Conservation (phyloP, 768 basidiomycete genomes). For the Postia placenta region DNA sequence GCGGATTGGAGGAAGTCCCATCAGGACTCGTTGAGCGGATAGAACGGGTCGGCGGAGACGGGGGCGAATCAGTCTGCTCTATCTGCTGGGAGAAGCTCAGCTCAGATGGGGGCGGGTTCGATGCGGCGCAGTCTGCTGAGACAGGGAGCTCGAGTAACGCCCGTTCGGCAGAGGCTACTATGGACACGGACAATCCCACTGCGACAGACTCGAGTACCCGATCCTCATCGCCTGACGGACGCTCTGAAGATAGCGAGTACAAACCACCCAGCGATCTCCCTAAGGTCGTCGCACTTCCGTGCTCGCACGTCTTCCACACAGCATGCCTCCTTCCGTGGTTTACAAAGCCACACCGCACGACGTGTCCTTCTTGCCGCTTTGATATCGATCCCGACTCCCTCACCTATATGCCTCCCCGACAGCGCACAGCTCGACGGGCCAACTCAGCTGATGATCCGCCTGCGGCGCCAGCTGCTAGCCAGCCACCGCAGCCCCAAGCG, state of each 20-base stretch:
- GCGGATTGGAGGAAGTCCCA: conserved; percentile 61
- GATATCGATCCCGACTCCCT: conserved; percentile 77
- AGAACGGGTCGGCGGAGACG: conserved; percentile 39
- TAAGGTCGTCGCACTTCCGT: conserved; percentile 65
- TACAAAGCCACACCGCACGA: conserved; percentile 69
- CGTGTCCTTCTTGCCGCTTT: conserved; percentile 80
- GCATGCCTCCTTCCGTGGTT: conserved; percentile 81
- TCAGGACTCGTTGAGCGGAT: conserved; percentile 59
- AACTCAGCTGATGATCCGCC: background rate
- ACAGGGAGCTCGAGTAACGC: conserved; percentile 6
- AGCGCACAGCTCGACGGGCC: conserved; percentile 4
- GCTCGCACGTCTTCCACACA: conserved; percentile 78
- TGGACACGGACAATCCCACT: conserved; percentile 11
- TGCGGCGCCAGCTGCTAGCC: conserved; percentile 2
- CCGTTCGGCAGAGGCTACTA: conserved; percentile 5
- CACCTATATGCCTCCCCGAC: conserved; percentile 31
- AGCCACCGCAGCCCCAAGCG: conserved; percentile 2
- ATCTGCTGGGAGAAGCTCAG: conserved; percentile 72
- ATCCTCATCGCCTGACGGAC: background rate
- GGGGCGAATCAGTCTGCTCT: conserved; percentile 47
- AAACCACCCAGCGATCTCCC: conserved; percentile 9
- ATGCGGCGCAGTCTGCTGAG: conserved; percentile 8
- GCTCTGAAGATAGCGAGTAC: background rate
- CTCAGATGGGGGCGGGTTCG: conserved; percentile 31
- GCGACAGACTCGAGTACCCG: background rate